Evolutionary conservation across 495 filamentous ascomycete species (phyloP).

Genomic region (Tricharina praecox): DNA sequence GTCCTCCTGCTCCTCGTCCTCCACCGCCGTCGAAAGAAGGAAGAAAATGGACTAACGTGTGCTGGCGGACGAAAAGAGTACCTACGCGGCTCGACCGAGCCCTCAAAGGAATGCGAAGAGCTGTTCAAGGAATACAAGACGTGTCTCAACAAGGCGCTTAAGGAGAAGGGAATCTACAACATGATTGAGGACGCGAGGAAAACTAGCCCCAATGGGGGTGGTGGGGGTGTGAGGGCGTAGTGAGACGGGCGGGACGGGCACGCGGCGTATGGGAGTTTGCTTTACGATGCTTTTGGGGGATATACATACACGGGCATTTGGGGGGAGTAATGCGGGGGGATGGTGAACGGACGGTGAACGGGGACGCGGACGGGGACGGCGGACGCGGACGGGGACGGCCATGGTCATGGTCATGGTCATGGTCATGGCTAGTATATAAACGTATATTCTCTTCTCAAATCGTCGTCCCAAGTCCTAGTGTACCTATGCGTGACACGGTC

Average conservation of each 20-base stretch:
- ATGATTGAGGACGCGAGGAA: conserved; percentile 57
- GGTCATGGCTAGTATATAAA: too few relatives aligned
- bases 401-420: too few relatives aligned
- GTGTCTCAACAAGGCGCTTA: conserved; percentile 49
- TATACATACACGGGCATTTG: too few relatives aligned
- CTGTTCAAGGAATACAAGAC: conserved; percentile 51
- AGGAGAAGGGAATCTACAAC: conserved; percentile 47
- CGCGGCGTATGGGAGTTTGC: too few relatives aligned
- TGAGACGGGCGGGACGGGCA: not conserved
- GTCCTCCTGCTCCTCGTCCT: not conserved
- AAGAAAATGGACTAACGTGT: not conserved
- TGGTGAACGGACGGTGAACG: too few relatives aligned
- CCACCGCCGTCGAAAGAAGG: conserved; percentile 4
- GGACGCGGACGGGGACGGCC: too few relatives aligned
- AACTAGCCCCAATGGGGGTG: conserved; percentile 41
- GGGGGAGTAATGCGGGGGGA: too few relatives aligned
- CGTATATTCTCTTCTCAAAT: too few relatives aligned
- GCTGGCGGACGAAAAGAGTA: conserved; percentile 36
- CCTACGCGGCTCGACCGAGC: conserved; percentile 43
- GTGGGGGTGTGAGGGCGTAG: not conserved
- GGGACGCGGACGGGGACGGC: too few relatives aligned
- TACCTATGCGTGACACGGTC: too few relatives aligned
- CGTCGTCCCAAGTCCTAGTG: too few relatives aligned
- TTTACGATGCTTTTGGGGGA: too few relatives aligned
- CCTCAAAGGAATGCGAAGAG: conserved; percentile 48